Evolutionary conservation across 306 rosid genomes (phyloP), one percentile per base, ranked within the genome.

Genomic region (Alnus rubra): DNA sequence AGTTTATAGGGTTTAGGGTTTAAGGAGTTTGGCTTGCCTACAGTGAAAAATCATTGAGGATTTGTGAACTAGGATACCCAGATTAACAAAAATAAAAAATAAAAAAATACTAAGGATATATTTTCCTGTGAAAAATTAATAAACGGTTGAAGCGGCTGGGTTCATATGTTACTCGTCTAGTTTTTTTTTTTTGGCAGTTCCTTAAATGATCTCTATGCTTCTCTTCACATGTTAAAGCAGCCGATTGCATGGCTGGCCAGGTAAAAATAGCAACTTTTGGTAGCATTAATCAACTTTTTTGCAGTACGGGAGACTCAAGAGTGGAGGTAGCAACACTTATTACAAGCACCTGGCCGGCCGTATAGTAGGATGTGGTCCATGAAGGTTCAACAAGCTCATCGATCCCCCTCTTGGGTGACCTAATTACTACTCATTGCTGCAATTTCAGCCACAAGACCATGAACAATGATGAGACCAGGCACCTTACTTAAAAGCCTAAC

Each of bases 341-440:
- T 69, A 55, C 72, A 52, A 33, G 77, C 81, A 73, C 72, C 80
- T 47, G 80, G 70, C 73, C 78, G 79, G 69, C 70, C 37, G 37
- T 1, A 23, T 2, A 75, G 71, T 72, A 79, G 75, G 14, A 19
- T 55, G 85, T 80, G 88, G 84, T 82, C 86, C 79, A 82, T 2
- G 58, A 52, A n/a, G 58, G 45, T 67, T 67, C 59, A 65, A 72
- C 33, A 70, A 70, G 30, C 60, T 11, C 79, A 63, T 23, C 28
- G 28, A 23, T 81, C 68, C 74, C 18, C 52, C 52, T 51, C 42
- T 74, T 44, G 62, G 78, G 77, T 78, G 55, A 82, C 79, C 87
- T 75, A 80, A 75, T 78, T 70, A 82, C 86, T 63, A 68, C 82
- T 47, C 73, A 14, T 4, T 55, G 68, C 35, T 73, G 62, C 53